Evolutionary conservation across 805 yeast species (phyloP).

Genomic region (Kluyveromyces dobzhanskii): DNA sequence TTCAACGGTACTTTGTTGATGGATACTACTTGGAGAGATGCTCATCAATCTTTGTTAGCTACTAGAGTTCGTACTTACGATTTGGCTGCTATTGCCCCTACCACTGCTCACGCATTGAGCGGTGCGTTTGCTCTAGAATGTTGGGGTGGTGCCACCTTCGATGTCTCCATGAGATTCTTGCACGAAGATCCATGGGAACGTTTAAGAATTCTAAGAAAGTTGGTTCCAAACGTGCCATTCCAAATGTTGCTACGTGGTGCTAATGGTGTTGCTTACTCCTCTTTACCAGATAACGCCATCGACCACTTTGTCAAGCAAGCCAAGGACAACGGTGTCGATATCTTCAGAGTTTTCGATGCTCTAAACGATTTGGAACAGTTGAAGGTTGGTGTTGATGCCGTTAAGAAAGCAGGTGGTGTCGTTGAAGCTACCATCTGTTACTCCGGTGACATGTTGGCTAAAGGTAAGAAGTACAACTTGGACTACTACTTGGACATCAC

Average conservation of each 20-base stretch:
- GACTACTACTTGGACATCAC: slow-evolving; percentile 79
- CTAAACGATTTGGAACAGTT: slow-evolving; percentile 94
- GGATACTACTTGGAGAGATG: slow-evolving; percentile 99
- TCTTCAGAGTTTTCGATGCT: slow-evolving; percentile 96
- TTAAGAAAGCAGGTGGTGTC: slow-evolving; percentile 96
- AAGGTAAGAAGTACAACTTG: slow-evolving; percentile 92
- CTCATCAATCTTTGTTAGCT: slow-evolving; percentile 95
- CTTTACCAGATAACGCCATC: slow-evolving; percentile 96
- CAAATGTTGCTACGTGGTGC: slow-evolving; percentile 99
- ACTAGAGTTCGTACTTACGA: slow-evolving; percentile 96
- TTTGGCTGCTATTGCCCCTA: slow-evolving; percentile 82
- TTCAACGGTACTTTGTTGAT: slow-evolving; percentile 84
- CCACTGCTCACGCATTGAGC: slow-evolving; percentile 82
- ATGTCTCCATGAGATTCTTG: slow-evolving; percentile 95
- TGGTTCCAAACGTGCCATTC: slow-evolving; percentile 97
- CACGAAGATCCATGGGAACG: slow-evolving; percentile 99
- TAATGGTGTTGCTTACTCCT: slow-evolving; percentile 96
- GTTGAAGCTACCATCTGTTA: slow-evolving; percentile 98
- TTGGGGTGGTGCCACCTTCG: slow-evolving; percentile 99
- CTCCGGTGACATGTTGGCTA: slow-evolving; percentile 96
- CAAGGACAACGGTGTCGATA: slow-evolving; percentile 91
- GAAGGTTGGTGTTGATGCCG: slow-evolving; percentile 96
- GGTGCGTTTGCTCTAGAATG: slow-evolving; percentile 96
- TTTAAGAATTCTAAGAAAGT: slow-evolving; percentile 73
- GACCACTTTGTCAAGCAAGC: slow-evolving; percentile 96